A percentile compares a stretch with the other conserved stretches of the same genome.
Conservation (phyloP, 2,329 filamentous ascomycete genomes). For the Myrmaecium sp. region DNA sequence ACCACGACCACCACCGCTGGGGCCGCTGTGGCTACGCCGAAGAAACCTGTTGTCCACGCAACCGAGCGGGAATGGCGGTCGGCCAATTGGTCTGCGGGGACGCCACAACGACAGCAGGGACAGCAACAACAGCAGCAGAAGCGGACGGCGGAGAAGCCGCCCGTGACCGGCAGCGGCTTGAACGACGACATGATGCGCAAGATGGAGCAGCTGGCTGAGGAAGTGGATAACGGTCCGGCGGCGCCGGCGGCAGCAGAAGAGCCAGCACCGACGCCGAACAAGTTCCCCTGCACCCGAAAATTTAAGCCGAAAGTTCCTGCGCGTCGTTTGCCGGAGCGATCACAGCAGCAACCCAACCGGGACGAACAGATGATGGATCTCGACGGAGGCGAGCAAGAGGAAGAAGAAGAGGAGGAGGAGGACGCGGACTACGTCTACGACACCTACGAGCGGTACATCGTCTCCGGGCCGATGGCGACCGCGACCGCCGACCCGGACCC, state of each 20-base stretch:
- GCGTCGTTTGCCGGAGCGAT: constrained; percentile 16
- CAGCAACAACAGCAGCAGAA: no score
- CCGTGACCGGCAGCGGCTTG: constrained; percentile 5
- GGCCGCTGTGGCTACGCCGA: no score
- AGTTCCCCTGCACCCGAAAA: constrained; percentile 11
- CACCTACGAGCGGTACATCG: constrained; percentile 37
- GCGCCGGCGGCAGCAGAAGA: constrained; percentile 8
- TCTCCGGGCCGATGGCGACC: constrained; percentile 5
- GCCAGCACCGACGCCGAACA: constrained; percentile 3
- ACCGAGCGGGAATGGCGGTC: no score
- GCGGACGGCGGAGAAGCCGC: no score
- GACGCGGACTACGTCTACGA: constrained; percentile 44
- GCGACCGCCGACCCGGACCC: constrained; percentile 18
- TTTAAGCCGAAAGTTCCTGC: constrained; percentile 18
- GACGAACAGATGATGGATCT: constrained; percentile 12
- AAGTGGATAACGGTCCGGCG: no score
- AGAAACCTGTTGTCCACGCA: no score
- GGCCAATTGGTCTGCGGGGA: no score
- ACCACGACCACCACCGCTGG: no score
- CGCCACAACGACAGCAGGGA: no score
- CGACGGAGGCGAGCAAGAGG: constrained; percentile 24
- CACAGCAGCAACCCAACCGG: constrained; percentile 9
- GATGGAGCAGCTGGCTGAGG: constrained; percentile 16
- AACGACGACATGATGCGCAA: constrained; percentile 14
- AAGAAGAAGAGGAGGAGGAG: constrained; percentile 26